Conservation (phyloP, 2,329 filamentous ascomycete species). For the Aspergillus quadricinctus region DNA sequence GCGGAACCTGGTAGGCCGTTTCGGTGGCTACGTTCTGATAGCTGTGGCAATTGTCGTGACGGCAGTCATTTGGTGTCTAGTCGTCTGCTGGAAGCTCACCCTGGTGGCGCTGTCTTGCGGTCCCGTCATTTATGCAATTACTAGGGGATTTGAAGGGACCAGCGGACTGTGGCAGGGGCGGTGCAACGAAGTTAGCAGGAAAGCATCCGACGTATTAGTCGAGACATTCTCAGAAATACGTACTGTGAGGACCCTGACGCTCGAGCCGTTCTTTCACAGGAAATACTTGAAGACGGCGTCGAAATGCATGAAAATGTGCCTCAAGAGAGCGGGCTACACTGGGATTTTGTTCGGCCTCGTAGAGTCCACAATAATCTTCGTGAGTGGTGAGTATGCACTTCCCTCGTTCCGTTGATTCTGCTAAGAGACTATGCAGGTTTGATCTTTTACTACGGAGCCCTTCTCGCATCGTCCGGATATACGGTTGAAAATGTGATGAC, state of each 20-base stretch:
- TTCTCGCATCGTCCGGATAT: constrained; percentile 53
- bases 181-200: constrained; percentile 60
- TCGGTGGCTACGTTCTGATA: constrained; percentile 65
- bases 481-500: constrained; percentile 61
- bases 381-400: constrained; percentile 46
- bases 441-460: constrained; percentile 77
- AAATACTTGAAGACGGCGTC: constrained; percentile 57
- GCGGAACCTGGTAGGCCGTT: constrained; percentile 74
- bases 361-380: constrained; percentile 66
- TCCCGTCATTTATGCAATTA: constrained; percentile 64
- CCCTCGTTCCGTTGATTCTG: not conserved
- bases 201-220: constrained; percentile 59
- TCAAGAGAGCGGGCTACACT: constrained; percentile 61
- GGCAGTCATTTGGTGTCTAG: constrained; percentile 70
- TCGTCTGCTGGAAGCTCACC: constrained; percentile 73
- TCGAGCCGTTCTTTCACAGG: constrained; percentile 66
- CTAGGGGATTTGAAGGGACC: constrained; percentile 60
- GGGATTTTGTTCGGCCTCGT: constrained; percentile 74
- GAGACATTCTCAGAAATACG: constrained; percentile 77
- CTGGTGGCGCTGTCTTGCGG: constrained; percentile 67
- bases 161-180: constrained; percentile 68
- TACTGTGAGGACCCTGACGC: constrained; percentile 68
- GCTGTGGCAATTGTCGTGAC: constrained; percentile 63
- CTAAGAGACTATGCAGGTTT: constrained; percentile 48
- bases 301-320: constrained; percentile 56